Evolutionary conservation across 1,284 basidiomycete species (phyloP), one percentile per base, ranked within the genome.

Genomic region (Cutaneotrichosporon arboriforme): DNA sequence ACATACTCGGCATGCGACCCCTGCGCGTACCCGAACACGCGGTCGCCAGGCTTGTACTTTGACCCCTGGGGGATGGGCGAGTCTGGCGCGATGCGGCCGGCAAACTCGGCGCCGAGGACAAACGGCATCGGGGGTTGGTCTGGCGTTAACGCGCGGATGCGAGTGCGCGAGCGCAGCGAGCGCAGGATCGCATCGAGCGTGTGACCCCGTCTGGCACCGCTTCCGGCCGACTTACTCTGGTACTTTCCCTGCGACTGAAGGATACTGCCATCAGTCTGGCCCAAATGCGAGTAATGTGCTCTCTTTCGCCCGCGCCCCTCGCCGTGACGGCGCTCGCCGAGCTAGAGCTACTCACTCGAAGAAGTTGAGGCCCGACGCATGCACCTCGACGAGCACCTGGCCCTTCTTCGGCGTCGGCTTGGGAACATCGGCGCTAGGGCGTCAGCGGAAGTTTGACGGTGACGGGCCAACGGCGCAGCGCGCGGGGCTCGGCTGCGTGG

Each of bases 201-300:
- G 36, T 13, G 22, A 42, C 17, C 41, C 2, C n/a, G 26, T 10
- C 26, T 23, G 15, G 8, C 15, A 15, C 33, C 10, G 33, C 22
- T 40, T 33, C 43, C 31, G 17, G 20, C 15, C 22, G 2, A 63
- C 70, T 51, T 41, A 75, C 76, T 77, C 71, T 96, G 90, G 69
- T 93, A 87, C 78, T 87, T 90, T 48, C 90, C 90, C 76, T 91
- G 87, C 1, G 85, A 77, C 77, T 90, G 88, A 21, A 92, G 76
- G 60, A 90, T 89, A 57, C 74, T 72, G 52, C 12, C 9, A n/a
- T n/a, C n/a, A n/a, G n/a, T n/a, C n/a, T n/a, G n/a, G n/a, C n/a
- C n/a, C n/a, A n/a, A n/a, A n/a, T n/a, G n/a, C n/a, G n/a, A n/a
- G n/a, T n/a, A n/a, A n/a, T n/a, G n/a, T n/a, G n/a, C n/a, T n/a